These are phyloP conservation scores for Amorphotheca resinae DNA, from an alignment of 495 filamentous ascomycete genomes.

Conservation along the genomic window DNA sequence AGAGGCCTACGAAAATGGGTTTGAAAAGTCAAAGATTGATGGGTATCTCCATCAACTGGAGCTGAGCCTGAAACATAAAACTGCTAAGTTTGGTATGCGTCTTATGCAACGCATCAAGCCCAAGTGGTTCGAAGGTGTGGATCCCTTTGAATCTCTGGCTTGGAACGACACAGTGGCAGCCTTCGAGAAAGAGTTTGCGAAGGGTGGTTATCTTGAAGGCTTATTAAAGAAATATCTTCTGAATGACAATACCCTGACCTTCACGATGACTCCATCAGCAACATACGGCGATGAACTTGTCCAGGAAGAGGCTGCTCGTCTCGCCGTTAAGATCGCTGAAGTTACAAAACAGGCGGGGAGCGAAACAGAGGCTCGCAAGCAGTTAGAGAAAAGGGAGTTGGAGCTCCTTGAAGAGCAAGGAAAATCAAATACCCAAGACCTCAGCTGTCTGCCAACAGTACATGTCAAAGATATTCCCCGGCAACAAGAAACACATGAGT, in stretches of 20 bases:
- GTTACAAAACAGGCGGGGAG: constrained; percentile 55
- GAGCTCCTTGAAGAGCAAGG: constrained; percentile 72
- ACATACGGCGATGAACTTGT: constrained; percentile 61
- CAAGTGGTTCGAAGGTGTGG: constrained; percentile 87
- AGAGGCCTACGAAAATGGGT: constrained; percentile 56
- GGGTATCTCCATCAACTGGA: constrained; percentile 91
- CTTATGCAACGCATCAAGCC: constrained; percentile 79
- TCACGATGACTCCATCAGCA: constrained; percentile 83
- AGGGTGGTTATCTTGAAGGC: constrained; percentile 69
- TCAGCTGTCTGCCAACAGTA: constrained; percentile 79
- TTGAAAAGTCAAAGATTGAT: constrained; percentile 79
- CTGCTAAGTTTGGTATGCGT: constrained; percentile 82
- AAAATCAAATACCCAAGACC: constrained; percentile 65
- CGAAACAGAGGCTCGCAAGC: constrained; percentile 52
- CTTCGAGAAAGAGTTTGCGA: constrained; percentile 60
- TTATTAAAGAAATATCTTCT: constrained; percentile 83
- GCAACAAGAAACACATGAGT: constrained; percentile 52
- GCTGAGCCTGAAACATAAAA: constrained; percentile 83
- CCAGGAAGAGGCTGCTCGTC: constrained; percentile 60
- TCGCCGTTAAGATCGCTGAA: constrained; percentile 56
- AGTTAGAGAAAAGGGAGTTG: constrained; percentile 63
- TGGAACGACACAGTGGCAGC: constrained; percentile 78
- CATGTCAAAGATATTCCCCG: constrained; percentile 80
- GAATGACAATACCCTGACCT: constrained; percentile 74
- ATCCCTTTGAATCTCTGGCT: constrained; percentile 79